A percentile compares a stretch with the other conserved stretches of the same genome.
Evolutionary conservation across 331 rosid genomes (phyloP).

Genomic region (Spiraea crenata): DNA sequence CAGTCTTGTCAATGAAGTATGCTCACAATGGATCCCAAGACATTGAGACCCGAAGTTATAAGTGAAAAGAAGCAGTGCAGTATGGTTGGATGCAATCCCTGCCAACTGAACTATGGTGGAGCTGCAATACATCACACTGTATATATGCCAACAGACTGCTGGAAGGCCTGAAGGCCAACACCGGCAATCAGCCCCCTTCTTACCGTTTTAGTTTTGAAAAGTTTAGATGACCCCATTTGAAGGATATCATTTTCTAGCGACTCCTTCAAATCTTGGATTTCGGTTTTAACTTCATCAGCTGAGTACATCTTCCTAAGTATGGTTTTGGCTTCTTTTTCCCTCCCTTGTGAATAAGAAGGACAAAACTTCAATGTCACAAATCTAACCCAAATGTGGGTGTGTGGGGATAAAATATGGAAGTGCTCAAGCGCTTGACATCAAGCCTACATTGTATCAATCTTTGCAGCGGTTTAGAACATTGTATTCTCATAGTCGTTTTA

Average conservation of each 20-base stretch:
- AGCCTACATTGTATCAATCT: background rate
- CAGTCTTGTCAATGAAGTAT: conserved; percentile 54
- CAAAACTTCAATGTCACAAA: background rate
- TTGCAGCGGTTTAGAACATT: too few relatives aligned
- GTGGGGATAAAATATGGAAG: background rate
- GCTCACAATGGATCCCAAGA: conserved; percentile 47
- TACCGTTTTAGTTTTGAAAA: conserved; percentile 41
- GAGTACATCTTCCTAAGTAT: conserved; percentile 43
- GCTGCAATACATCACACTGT: conserved; percentile 62
- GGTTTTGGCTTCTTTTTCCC: conserved; percentile 42
- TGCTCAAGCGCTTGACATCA: background rate
- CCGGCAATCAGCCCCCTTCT: conserved; percentile 58
- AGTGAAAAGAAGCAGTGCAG: conserved; percentile 56
- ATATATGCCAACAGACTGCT: conserved; percentile 61
- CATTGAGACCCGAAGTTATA: conserved; percentile 51
- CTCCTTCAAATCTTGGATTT: conserved; percentile 39
- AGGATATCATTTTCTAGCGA: conserved; percentile 41
- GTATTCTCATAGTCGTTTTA: too few relatives aligned
- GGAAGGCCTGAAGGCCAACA: conserved; percentile 60
- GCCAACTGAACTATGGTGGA: conserved; percentile 59
- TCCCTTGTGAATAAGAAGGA: conserved; percentile 30
- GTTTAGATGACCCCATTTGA: conserved; percentile 22
- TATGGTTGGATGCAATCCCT: conserved; percentile 46
- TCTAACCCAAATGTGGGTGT: background rate
- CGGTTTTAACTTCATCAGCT: conserved; percentile 37